Percentiles rank a stretch among this genome's conserved stretches.
phyloP scores from a whole-genome alignment of 495 filamentous ascomycete species.

The Talaromyces trachyspermus region DNA sequence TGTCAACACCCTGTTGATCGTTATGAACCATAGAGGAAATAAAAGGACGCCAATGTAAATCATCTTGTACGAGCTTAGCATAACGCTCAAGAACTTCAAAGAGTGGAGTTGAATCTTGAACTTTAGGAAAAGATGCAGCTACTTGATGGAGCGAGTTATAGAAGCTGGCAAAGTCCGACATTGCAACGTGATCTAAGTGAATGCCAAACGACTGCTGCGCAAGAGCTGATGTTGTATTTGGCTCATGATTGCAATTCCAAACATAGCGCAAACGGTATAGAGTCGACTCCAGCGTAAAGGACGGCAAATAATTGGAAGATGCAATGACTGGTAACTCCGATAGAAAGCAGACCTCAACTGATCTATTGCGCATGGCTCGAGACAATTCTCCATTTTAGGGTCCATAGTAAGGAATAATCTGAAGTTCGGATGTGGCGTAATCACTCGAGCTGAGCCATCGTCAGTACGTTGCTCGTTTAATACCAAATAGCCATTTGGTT shows the following conservation, averaged over 20 bases:
- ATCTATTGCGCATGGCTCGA: conserved; percentile 92
- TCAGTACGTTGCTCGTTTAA: conserved; percentile 85
- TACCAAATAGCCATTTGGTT: conserved; percentile 78
- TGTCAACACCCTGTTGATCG: conserved; percentile 24
- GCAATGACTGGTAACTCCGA: conserved; percentile 19
- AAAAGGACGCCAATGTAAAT: conserved; percentile 30
- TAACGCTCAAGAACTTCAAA: conserved; percentile 21
- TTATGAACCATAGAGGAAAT: conserved; percentile 13
- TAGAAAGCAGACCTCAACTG: conserved; percentile 77
- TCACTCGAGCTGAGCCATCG: conserved; percentile 71
- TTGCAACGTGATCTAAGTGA: conserved; percentile 49
- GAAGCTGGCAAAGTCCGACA: conserved; percentile 40
- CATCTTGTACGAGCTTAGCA: conserved; percentile 28
- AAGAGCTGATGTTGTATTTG: conserved; percentile 11
- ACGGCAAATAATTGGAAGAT: conserved; percentile 17
- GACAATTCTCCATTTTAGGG: conserved; percentile 88
- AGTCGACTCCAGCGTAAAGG: conserved; percentile 41
- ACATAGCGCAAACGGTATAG: conserved; percentile 44
- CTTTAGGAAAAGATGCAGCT: conserved; percentile 14
- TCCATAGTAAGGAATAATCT: conserved; percentile 93
- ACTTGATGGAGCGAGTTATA: conserved; percentile 27
- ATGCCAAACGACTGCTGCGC: conserved; percentile 26
- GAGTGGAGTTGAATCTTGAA: background rate
- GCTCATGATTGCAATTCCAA: conserved; percentile 25
- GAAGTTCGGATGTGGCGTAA: conserved; percentile 80